Conservation (phyloP, 139 green algal species). For the Chlamydomonas eustigma region DNA sequence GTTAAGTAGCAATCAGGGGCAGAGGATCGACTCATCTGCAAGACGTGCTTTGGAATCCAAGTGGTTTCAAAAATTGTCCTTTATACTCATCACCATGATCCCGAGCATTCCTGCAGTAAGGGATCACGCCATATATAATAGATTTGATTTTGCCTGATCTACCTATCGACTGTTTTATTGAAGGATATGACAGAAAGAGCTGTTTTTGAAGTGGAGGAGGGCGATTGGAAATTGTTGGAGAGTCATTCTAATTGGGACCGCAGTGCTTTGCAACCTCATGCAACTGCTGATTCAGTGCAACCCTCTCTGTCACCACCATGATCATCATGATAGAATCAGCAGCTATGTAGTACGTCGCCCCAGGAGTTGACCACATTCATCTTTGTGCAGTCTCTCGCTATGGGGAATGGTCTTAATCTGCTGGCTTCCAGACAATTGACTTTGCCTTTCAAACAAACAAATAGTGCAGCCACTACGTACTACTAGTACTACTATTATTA, state of each 20-base stretch:
- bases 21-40: not conserved
- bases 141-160: not conserved
- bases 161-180: not conserved
- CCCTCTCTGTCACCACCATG: not conserved
- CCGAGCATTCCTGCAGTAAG: not conserved
- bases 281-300: not conserved
- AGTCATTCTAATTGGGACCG: slow-evolving; percentile 3
- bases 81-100: not conserved
- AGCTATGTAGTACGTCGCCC: not conserved
- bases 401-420: not conserved
- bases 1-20: too few species aligned
- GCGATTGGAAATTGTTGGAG: not conserved
- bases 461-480: too few species aligned
- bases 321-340: not conserved
- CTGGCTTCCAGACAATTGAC: not conserved
- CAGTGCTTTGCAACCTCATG: not conserved
- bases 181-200: not conserved
- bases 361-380: not conserved
- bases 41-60: not conserved
- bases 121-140: not conserved
- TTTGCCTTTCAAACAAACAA: not conserved
- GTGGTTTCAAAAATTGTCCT: not conserved
- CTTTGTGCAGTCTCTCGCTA: not conserved
- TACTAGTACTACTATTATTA: too few species aligned
- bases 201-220: not conserved